Evolutionary conservation across 768 basidiomycete genomes (phyloP).

Genomic region (Rhizopogon vesiculosus): DNA sequence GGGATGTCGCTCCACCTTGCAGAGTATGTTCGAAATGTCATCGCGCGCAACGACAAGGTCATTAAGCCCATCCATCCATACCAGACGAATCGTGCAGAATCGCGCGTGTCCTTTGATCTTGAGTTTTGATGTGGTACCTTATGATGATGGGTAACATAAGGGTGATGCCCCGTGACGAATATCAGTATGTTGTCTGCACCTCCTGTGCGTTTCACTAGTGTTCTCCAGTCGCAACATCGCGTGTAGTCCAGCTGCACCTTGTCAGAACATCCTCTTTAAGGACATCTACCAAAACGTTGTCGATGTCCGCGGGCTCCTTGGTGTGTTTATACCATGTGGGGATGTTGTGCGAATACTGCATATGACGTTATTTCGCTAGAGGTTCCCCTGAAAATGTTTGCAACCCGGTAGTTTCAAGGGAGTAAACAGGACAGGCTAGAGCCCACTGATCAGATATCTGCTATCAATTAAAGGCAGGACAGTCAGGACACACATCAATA

Average conservation of each 20-base stretch:
- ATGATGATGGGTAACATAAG: conserved; percentile 23
- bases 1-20: not conserved
- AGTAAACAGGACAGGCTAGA: conserved; percentile 23
- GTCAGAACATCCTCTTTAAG: conserved; percentile 21
- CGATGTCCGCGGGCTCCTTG: conserved; percentile 23
- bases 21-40: conserved; percentile 42
- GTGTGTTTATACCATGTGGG: conserved; percentile 2
- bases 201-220: conserved; percentile 1
- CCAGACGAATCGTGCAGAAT: conserved; percentile 50
- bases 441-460: too few species aligned
- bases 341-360: too few species aligned
- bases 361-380: too few species aligned
- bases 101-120: conserved; percentile 24
- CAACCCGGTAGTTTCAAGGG: conserved; percentile 41
- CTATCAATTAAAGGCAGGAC: too few species aligned
- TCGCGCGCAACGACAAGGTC: conserved; percentile 41
- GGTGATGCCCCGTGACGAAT: conserved; percentile 41
- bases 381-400: conserved; percentile 23
- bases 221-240: conserved; percentile 4
- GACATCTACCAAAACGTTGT: conserved; percentile 18
- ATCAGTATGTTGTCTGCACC: conserved; percentile 22
- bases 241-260: conserved; percentile 46
- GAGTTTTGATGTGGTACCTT: not conserved
- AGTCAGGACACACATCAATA: too few species aligned
- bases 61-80: conserved; percentile 41